phyloP scores from a whole-genome alignment of 805 yeast genomes.

The Candida germanica region DNA sequence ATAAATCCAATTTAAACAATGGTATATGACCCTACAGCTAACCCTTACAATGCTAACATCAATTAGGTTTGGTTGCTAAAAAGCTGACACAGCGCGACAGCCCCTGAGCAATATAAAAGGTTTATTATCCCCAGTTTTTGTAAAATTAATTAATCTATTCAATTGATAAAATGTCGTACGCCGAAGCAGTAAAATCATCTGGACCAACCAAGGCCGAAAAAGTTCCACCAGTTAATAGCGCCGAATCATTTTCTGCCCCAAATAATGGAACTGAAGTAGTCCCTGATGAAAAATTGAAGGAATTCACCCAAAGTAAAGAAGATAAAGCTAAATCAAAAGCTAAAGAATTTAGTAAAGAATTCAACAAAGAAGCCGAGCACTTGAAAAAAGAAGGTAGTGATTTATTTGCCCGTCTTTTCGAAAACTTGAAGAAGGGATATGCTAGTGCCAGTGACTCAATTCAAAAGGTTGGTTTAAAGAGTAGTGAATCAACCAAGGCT shows the following conservation, averaged over 20 bases:
- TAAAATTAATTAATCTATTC: neutral
- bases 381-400: conserved; percentile 19
- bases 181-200: conserved; percentile 41
- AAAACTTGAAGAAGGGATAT: conserved; percentile 3
- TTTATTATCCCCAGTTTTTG: conserved; percentile 2
- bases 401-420: conserved; percentile 18
- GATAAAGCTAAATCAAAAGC: conserved; percentile 16
- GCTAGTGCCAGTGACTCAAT: conserved; percentile 3
- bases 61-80: neutral
- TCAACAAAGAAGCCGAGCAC: conserved; percentile 16
- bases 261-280: conserved; percentile 13
- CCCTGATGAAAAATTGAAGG: conserved; percentile 13
- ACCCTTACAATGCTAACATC: no score
- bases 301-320: conserved; percentile 16
- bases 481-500: conserved; percentile 12
- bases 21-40: no score
- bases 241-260: conserved; percentile 14
- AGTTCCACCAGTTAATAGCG: conserved; percentile 27
- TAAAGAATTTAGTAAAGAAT: conserved; percentile 14
- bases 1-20: no score
- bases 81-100: neutral
- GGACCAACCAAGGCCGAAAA: conserved; percentile 34
- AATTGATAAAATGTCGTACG: conserved; percentile 23
- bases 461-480: conserved; percentile 12
- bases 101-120: conserved; percentile 3